Base-by-base conservation (phyloP, 2,329 filamentous ascomycete genomes). In the Ophiognomonia clavigignenti-juglandacearum region DNA sequence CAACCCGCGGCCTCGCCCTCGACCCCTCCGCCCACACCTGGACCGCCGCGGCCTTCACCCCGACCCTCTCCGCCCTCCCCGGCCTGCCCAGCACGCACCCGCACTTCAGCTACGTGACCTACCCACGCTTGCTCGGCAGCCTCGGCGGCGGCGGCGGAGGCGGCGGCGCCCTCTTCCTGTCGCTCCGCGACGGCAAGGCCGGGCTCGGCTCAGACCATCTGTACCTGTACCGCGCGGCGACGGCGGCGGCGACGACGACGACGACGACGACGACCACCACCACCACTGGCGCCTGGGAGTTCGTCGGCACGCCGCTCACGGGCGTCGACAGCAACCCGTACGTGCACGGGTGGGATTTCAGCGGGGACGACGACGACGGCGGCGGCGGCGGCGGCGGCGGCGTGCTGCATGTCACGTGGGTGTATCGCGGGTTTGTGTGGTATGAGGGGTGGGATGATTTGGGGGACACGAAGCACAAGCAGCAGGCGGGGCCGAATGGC, bases 301-400 rank as follows among this genome's bases (percentile, higher is more conserved):
- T 59, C n/a, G 57, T 65, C 1, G 68, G 68, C 10, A 65, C 63
- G n/a, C 68, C 69, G 44, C 58, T 72, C 7, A 66, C 66, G 18
- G 73, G 73, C 24, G 56, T 69, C 20, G 58, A 63, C 35, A 74
- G 71, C 58, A 77, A 74, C 57, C 72, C 73, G 1, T 77, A 77
- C 57, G 67, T 75, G 55, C 72, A 77, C 57, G 73, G 73, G 9
- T 60, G 76, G 38, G 68, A 66, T n/a, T n/a, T n/a, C n/a, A n/a
- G n/a, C n/a, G n/a, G n/a, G n/a, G n/a, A n/a, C n/a, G n/a, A n/a
- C n/a, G n/a, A n/a, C 50, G 62, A 60, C 26, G 57, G 61, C 23
- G 53, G 53, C 26, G 55, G 53, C 1, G 61, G n/a, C 50, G 62
- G 60, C 26, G 57, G 61, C 23, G 53, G 53, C 26, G 55, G 53